Evolutionary conservation across 768 basidiomycete genomes (phyloP).

Genomic region (Calvatia gigantea): DNA sequence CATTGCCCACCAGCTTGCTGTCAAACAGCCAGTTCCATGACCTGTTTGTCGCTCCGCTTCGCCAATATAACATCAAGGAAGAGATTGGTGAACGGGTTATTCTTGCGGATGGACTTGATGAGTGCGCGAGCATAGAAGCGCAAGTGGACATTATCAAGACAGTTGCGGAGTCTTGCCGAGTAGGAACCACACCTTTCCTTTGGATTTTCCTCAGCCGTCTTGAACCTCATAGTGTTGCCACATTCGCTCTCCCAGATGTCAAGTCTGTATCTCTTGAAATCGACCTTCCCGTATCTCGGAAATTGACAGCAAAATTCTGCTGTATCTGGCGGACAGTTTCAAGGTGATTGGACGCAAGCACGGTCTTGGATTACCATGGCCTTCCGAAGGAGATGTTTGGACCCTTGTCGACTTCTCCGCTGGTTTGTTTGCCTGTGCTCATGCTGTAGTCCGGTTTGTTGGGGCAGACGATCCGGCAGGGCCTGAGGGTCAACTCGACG

Average conservation of each 20-base stretch:
- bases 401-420: neutral
- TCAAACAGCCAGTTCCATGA: neutral
- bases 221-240: neutral
- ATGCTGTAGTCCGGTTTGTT: neutral
- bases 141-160: neutral
- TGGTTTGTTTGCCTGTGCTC: neutral
- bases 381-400: neutral
- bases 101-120: neutral
- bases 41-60: neutral
- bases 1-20: neutral
- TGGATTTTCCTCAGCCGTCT: neutral
- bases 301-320: neutral
- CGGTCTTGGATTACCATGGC: neutral
- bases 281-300: neutral
- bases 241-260: neutral
- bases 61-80: neutral
- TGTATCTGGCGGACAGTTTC: neutral
- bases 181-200: neutral
- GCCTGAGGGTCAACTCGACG: neutral
- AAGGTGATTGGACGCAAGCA: neutral
- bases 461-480: neutral
- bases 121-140: neutral
- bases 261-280: neutral
- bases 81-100: neutral
- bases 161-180: neutral